Evolutionary conservation across 805 yeast genomes (phyloP).

Genomic region (Sugiyamaella chiloensis): DNA sequence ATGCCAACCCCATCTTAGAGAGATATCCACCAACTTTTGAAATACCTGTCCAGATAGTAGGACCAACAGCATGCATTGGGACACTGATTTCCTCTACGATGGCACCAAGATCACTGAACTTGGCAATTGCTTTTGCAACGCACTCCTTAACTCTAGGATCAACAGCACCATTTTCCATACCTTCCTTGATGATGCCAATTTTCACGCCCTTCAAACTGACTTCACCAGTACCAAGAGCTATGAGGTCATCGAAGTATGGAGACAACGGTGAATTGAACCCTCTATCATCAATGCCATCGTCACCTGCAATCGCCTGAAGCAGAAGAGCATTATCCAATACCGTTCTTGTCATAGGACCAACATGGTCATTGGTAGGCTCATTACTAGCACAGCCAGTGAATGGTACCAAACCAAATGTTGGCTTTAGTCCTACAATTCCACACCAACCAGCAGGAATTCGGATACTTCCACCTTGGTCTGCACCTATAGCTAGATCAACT

Average conservation of each 20-base stretch:
- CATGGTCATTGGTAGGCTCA: conserved; percentile 37
- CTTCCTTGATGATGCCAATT: conserved; percentile 37
- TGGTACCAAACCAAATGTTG: conserved; percentile 58
- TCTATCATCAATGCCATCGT: conserved; percentile 37
- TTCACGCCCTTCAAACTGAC: conserved; percentile 30
- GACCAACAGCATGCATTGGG: conserved; percentile 38
- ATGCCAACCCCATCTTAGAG: conserved; percentile 11
- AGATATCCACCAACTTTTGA: conserved; percentile 13
- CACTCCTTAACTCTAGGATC: conserved; percentile 30
- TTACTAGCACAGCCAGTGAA: conserved; percentile 38
- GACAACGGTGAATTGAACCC: conserved; percentile 27
- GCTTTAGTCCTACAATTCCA: conserved; percentile 48
- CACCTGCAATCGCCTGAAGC: conserved; percentile 37
- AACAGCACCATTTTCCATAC: conserved; percentile 35
- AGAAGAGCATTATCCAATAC: conserved; percentile 36
- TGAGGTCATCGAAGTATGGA: conserved; percentile 24
- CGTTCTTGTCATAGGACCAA: conserved; percentile 39
- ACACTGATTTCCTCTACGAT: conserved; percentile 35
- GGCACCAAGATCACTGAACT: conserved; percentile 34
- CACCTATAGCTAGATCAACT: conserved; percentile 51
- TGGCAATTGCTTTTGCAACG: conserved; percentile 32
- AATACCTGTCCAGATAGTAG: conserved; percentile 38
- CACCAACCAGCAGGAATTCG: conserved; percentile 48
- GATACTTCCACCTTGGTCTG: conserved; percentile 54
- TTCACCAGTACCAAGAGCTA: conserved; percentile 11